Conservation (phyloP, 306 rosid species). For the Lithocarpus polystachyus region DNA sequence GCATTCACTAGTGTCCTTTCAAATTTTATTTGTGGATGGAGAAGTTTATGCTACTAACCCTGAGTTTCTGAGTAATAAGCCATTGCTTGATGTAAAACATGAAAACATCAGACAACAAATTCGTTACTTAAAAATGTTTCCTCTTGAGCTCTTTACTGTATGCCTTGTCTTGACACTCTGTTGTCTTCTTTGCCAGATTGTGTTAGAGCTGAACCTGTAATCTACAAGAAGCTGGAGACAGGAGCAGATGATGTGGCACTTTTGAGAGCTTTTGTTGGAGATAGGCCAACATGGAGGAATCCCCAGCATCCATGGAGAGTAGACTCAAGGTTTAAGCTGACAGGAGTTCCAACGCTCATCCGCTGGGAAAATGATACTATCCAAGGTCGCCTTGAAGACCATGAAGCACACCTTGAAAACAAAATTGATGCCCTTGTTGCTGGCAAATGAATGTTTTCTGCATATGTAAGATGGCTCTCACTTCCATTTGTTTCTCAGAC, state of each 20-base stretch:
- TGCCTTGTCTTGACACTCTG: not conserved
- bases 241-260: slow-evolving; percentile 55
- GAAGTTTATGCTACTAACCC: too few relatives aligned
- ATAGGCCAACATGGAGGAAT: slow-evolving; percentile 86
- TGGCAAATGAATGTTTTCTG: slow-evolving; percentile 33
- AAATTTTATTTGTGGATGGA: too few relatives aligned
- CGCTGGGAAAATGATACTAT: slow-evolving; percentile 64
- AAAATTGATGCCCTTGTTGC: slow-evolving; percentile 67
- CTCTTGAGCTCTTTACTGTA: too few relatives aligned
- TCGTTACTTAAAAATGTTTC: too few relatives aligned
- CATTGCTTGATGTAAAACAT: too few relatives aligned
- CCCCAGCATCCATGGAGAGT: slow-evolving; percentile 79
- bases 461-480: not conserved
- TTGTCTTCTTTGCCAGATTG: slow-evolving; percentile 49
- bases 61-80: too few relatives aligned
- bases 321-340: slow-evolving; percentile 69
- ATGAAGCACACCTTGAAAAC: slow-evolving; percentile 72
- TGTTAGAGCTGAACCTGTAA: slow-evolving; percentile 86
- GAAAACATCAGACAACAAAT: too few relatives aligned
- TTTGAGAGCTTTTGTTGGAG: slow-evolving; percentile 80
- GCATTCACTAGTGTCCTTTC: not conserved
- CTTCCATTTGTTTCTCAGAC: not conserved
- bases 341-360: slow-evolving; percentile 75
- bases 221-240: slow-evolving; percentile 70
- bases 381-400: slow-evolving; percentile 77